A percentile compares a stretch with the other conserved stretches of the same genome.
Evolutionary conservation across 2,329 filamentous ascomycete species (phyloP).

Genomic region (Penicillium capsulatum): DNA sequence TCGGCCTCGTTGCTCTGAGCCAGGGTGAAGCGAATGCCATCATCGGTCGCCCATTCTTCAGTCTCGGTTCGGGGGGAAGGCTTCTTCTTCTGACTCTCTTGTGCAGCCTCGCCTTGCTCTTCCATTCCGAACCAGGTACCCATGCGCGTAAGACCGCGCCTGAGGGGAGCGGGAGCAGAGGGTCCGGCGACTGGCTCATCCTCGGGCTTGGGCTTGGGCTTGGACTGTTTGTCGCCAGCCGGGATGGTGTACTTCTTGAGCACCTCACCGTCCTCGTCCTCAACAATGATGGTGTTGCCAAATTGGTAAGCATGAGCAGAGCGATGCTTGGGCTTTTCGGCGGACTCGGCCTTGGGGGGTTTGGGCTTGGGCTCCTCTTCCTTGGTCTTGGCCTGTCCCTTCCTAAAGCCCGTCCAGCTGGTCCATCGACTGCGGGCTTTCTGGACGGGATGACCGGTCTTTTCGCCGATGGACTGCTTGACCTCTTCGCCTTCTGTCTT

Average conservation of each 20-base stretch:
- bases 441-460: slow-evolving; percentile 31
- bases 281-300: slow-evolving; percentile 66
- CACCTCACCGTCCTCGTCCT: slow-evolving; percentile 65
- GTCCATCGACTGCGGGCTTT: slow-evolving; percentile 47
- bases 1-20: slow-evolving; percentile 42
- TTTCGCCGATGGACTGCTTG: slow-evolving; percentile 36
- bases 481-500: slow-evolving; percentile 45
- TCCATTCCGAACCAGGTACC: slow-evolving; percentile 53
- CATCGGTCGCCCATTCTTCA: slow-evolving; percentile 40
- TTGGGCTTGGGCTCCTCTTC: slow-evolving; percentile 28
- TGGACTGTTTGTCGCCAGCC: slow-evolving; percentile 33
- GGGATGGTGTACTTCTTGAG: slow-evolving; percentile 66
- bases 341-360: slow-evolving; percentile 13
- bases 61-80: slow-evolving; percentile 16
- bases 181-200: slow-evolving; percentile 14
- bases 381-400: slow-evolving; percentile 20
- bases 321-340: slow-evolving; percentile 36
- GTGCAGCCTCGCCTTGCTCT: slow-evolving; percentile 32
- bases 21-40: slow-evolving; percentile 60
- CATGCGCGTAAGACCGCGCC: slow-evolving; percentile 55
- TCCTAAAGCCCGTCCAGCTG: slow-evolving; percentile 44
- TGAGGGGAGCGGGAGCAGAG: slow-evolving; percentile 41
- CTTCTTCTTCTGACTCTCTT: slow-evolving; percentile 26
- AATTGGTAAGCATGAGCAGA: slow-evolving; percentile 65
- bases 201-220: slow-evolving; percentile 16